Evolutionary conservation across 495 filamentous ascomycete genomes (phyloP), one percentile per base, ranked within the genome.

Genomic region (Elasticomyces elasticus): DNA sequence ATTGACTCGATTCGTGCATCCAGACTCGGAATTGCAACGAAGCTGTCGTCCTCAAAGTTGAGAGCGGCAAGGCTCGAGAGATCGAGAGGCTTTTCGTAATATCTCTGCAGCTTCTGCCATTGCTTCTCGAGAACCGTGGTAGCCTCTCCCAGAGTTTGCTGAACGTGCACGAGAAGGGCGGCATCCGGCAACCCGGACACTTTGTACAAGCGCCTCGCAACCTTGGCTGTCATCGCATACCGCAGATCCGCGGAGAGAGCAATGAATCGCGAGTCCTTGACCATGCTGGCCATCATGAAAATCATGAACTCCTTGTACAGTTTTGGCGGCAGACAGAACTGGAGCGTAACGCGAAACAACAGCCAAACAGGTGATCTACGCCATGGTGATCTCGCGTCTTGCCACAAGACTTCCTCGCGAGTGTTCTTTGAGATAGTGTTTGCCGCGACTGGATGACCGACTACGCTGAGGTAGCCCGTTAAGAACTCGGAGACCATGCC

Each of bases 301-400:
- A 79, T 35, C 70, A 83, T 78, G 51, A 81, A 74, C 0, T 59
- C 42, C 48, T 86, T 86, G 67, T 84, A 85, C 0, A 64, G 52
- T 10, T 12, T 19, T 26, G 41, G 33, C 17, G 53, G 1, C 12
- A 68, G 40, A 0, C 27, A 37, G 0, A 72, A 54, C 43, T 83
- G 79, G 28, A 84, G 48, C 0, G 68, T 57, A 1, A 82, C 79
- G 0, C 82, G 77, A 11, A 83, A 43, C 0, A 85, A 65, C 1
- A 85, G 64, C 81, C 82, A 85, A 0, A 78, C 48, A 0, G 79
- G 60, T 19, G 80, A 83, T 28, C 83, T 52, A 9, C 72, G 71
- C 75, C 80, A 85, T 0, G 79, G 79, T 0, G 59, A 41, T 0
- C 24, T 17, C 13, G 62, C 57, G 22, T 74, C 38, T 1, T 62